Evolutionary conservation across 257 asterid genomes (phyloP).

Genomic region (Scutellaria barbata): DNA sequence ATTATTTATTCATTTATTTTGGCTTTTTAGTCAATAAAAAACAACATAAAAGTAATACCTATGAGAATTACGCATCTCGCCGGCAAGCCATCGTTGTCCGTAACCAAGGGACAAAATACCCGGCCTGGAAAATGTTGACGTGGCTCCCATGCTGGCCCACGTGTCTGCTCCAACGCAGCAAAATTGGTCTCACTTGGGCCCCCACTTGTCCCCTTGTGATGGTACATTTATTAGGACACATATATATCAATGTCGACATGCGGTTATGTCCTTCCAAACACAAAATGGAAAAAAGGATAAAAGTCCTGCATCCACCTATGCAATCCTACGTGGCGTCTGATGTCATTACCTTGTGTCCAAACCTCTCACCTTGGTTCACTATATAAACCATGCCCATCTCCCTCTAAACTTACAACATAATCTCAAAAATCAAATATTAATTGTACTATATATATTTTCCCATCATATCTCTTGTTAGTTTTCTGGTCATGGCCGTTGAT

Average conservation of each 20-base stretch:
- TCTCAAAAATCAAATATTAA: not conserved
- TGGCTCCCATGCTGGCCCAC: conserved; percentile 35
- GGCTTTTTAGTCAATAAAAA: not conserved
- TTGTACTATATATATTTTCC: too few relatives aligned
- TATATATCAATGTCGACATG: conserved; percentile 25
- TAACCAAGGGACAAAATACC: conserved; percentile 33
- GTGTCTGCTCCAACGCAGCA: conserved; percentile 8
- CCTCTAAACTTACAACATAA: conserved; percentile 20
- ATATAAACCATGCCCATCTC: conserved; percentile 19
- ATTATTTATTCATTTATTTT: not conserved
- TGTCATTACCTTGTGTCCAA: not conserved
- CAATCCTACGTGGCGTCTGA: conserved; percentile 21
- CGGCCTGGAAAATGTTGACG: conserved; percentile 32
- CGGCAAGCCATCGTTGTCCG: conserved; percentile 40
- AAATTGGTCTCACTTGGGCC: conserved; percentile 10
- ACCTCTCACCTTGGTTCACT: conserved; percentile 22
- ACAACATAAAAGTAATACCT: not conserved
- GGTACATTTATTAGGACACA: conserved; percentile 17
- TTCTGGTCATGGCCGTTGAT: conserved; percentile 52
- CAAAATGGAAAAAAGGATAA: not conserved
- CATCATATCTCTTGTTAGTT: not conserved
- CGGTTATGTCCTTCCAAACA: conserved; percentile 24
- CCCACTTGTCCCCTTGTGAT: conserved; percentile 19
- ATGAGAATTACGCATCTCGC: conserved; percentile 14
- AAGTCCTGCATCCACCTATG: conserved; percentile 28